A percentile compares a stretch with the other conserved stretches of the same genome.
These are phyloP conservation scores for Kokia cookei DNA, from an alignment of 441 rosid genomes.

Conservation along the genomic window DNA sequence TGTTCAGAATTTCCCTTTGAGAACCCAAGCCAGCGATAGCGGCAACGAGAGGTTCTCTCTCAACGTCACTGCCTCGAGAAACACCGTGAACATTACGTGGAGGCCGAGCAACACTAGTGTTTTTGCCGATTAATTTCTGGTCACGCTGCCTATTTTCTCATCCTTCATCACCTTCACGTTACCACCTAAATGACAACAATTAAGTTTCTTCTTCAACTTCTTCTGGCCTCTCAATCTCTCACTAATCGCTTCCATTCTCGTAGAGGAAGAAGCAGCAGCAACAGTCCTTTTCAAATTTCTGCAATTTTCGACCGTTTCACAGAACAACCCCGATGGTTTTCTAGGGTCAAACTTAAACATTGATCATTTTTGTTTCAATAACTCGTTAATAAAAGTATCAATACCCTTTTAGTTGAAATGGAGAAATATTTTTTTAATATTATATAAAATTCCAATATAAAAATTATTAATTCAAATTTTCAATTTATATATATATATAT, in stretches of 20 bases:
- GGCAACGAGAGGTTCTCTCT: too few species aligned
- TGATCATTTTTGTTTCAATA: constrained; percentile 6
- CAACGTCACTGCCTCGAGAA: too few species aligned
- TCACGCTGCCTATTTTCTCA: constrained; percentile 30
- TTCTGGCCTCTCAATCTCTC: constrained; percentile 32
- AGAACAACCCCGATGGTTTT: constrained; percentile 70
- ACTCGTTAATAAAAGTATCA: too few species aligned
- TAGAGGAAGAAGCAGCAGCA: constrained; percentile 26
- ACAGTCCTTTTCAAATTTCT: constrained; percentile 32
- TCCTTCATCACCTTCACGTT: constrained; percentile 16
- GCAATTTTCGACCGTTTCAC: constrained; percentile 84
- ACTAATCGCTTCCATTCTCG: constrained; percentile 14
- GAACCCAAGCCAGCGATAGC: too few species aligned
- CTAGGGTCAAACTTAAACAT: constrained; percentile 63
- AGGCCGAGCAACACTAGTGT: too few species aligned
- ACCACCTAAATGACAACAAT: constrained; percentile 13
- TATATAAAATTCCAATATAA: too few species aligned
- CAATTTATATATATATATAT: too few species aligned
- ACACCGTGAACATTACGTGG: too few species aligned
- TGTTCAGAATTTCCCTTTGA: too few species aligned
- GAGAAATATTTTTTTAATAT: too few species aligned
- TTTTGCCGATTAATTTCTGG: constrained; percentile 47
- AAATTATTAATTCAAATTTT: too few species aligned
- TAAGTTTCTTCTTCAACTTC: constrained; percentile 41
- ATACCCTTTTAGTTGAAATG: too few species aligned